Evolutionary conservation across 2,329 filamentous ascomycete genomes (phyloP), one percentile per base, ranked within the genome.

Genomic region (Knoxdaviesia proteae): DNA sequence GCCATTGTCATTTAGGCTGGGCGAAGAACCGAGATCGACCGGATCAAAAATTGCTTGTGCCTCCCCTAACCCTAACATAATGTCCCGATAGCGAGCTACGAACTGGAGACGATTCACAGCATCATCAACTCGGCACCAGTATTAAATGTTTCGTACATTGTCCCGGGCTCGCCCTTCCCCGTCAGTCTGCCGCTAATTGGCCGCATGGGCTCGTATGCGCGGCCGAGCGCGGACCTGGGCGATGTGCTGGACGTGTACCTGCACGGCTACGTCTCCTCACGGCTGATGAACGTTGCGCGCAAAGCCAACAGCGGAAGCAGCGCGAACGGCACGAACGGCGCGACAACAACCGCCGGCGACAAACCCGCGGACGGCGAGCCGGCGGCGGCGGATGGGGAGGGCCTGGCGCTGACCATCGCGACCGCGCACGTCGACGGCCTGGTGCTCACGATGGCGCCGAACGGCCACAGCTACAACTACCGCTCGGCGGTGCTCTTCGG

Each of bases 401-500:
- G 78, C 7, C 58, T 92, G 20, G 80, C 84, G 1, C 61, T 92
- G 37, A 80, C 74, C 52, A 65, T 90, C 34, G 69, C 78, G 29
- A 80, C 80, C 1, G 81, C 75, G 39, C 75, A 80, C 54, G 61
- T 92, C 36, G 83, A 93, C 60, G 84, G 84, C 36, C 64, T 90
- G 42, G 76, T 93, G 6, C 71, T 93, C 33, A 71, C 80, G 20
- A 68, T 92, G 9, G 84, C 84, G 0, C 80, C 84, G 8, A 81
- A 83, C 62, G 73, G 71, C 46, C 83, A 92, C 63, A 82, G 73
- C 61, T 87, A 84, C 64, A 88, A 92, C 64, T 93, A 90, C 62
- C 81, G 83, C 47, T 84, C 77, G 36, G 81, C 80, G 7, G 64
- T 84, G 6, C 65, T 90, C 8, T 84, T 88, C 53, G 86, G 84